Conservation (phyloP, 1,284 basidiomycete species). For the Cerrena zonata region DNA sequence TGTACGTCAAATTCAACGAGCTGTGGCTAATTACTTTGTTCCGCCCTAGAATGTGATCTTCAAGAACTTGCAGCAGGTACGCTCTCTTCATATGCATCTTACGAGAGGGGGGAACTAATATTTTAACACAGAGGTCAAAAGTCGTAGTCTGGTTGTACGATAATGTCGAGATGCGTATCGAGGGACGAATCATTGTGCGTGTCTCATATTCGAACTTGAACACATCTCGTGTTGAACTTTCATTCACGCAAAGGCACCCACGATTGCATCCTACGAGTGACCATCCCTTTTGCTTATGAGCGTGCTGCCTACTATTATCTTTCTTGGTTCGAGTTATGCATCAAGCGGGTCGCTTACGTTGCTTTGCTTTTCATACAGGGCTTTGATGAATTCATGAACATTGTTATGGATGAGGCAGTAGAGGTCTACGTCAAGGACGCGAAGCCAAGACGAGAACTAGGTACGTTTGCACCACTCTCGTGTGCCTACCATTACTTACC, state of each 20-base stretch:
- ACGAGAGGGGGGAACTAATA: neutral
- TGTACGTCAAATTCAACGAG: neutral
- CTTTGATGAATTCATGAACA: conserved; percentile 99
- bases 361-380: conserved; percentile 52
- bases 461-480: conserved; percentile 34
- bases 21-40: conserved; percentile 13
- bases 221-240: conserved; percentile 27
- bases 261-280: conserved; percentile 16
- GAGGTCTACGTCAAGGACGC: conserved; percentile 89
- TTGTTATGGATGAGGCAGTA: conserved; percentile 91
- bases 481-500: neutral
- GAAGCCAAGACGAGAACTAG: conserved; percentile 77
- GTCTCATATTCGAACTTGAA: conserved; percentile 16
- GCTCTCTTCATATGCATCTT: conserved; percentile 7
- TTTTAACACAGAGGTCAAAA: conserved; percentile 65
- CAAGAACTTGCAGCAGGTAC: conserved; percentile 89
- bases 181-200: conserved; percentile 93
- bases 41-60: conserved; percentile 89
- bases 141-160: conserved; percentile 96
- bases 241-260: conserved; percentile 22
- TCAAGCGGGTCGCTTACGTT: conserved; percentile 18
- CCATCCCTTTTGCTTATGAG: too few relatives aligned
- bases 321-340: too few relatives aligned
- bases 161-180: conserved; percentile 93
- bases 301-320: conserved; percentile 1